Conservation (phyloP, 1,284 basidiomycete genomes). For the Lignosus rhinocerotis region DNA sequence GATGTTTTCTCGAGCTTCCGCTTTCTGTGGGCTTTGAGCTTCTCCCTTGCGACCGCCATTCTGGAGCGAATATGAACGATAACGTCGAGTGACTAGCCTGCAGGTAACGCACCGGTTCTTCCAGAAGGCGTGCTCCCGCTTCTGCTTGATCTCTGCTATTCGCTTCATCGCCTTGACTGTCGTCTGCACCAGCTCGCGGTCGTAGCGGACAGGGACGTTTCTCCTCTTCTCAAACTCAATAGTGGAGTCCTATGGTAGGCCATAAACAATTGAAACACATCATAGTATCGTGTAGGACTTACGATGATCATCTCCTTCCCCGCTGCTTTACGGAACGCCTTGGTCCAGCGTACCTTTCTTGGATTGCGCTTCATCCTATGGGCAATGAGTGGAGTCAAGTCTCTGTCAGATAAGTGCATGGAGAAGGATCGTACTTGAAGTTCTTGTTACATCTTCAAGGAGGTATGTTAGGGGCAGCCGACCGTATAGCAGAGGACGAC, state of each 20-base stretch:
- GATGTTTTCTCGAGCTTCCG: slow-evolving; percentile 64
- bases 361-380: slow-evolving; percentile 99
- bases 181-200: slow-evolving; percentile 90
- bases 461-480: slow-evolving; percentile 6
- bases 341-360: slow-evolving; percentile 99
- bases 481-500: not conserved
- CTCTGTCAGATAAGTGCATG: not conserved
- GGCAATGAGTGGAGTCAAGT: not conserved
- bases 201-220: slow-evolving; percentile 97
- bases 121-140: slow-evolving; percentile 96
- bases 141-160: slow-evolving; percentile 88
- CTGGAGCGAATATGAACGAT: slow-evolving; percentile 40
- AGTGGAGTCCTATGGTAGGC: slow-evolving; percentile 79
- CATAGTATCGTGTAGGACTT: slow-evolving; percentile 32
- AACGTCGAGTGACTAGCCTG: slow-evolving; percentile 7
- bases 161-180: slow-evolving; percentile 99
- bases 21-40: slow-evolving; percentile 65
- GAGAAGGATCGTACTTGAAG: slow-evolving; percentile 71
- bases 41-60: slow-evolving; percentile 79
- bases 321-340: slow-evolving; percentile 98
- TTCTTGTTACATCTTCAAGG: slow-evolving; percentile 88
- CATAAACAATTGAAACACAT: not conserved
- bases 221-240: slow-evolving; percentile 99
- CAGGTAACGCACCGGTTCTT: slow-evolving; percentile 72
- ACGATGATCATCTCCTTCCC: slow-evolving; percentile 99